Percentiles rank a stretch among this genome's conserved stretches.
phyloP scores from a whole-genome alignment of 257 asterid species.

The Thymus mandschuricus region DNA sequence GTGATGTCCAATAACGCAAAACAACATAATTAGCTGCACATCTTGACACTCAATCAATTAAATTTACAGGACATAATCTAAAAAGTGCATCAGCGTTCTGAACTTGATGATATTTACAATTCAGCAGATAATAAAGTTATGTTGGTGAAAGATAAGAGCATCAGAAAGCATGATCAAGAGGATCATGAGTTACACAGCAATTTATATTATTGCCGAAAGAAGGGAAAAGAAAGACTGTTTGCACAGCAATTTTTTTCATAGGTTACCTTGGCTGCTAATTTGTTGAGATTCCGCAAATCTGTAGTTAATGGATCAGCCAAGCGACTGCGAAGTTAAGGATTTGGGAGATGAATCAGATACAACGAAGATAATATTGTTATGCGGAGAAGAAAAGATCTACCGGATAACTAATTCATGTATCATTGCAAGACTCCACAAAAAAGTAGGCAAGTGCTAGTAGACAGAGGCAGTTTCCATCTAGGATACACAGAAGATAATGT shows the following conservation, averaged over 20 bases:
- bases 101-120: slow-evolving; percentile 5
- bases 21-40: background rate
- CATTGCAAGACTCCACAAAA: slow-evolving; percentile 8
- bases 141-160: slow-evolving; percentile 17
- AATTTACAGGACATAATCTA: slow-evolving; percentile 13
- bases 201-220: background rate
- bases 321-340: slow-evolving; percentile 61
- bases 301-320: slow-evolving; percentile 87
- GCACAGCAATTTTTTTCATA: slow-evolving; percentile 13
- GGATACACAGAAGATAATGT: background rate
- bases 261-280: slow-evolving; percentile 78
- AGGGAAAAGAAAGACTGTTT: slow-evolving; percentile 7
- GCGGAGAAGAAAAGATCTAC: slow-evolving; percentile 6
- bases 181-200: slow-evolving; percentile 83
- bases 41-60: slow-evolving; percentile 2
- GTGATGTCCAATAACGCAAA: slow-evolving; percentile 16
- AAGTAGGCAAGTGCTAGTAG: background rate
- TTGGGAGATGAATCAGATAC: slow-evolving; percentile 19
- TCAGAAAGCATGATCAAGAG: slow-evolving; percentile 45
- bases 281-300: slow-evolving; percentile 89
- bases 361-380: slow-evolving; percentile 10
- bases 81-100: background rate
- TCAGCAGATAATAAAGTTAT: slow-evolving; percentile 12
- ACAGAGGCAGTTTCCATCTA: background rate
- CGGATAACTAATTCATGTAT: slow-evolving; percentile 3